These are phyloP conservation scores for Royoungia palumana DNA, from an alignment of 768 basidiomycete species.

Conservation along the genomic window DNA sequence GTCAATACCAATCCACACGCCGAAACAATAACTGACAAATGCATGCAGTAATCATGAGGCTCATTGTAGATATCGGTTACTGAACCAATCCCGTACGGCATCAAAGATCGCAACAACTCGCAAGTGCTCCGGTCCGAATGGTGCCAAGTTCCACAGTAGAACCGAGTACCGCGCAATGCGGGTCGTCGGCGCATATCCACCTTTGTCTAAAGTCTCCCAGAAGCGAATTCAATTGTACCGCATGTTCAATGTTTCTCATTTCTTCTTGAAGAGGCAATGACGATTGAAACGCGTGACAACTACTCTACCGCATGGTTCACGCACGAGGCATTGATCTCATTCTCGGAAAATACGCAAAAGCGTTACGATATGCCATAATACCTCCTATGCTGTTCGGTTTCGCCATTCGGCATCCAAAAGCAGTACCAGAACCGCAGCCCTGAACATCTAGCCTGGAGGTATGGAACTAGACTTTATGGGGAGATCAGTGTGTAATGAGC, in stretches of 20 bases:
- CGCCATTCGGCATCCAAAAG: neutral
- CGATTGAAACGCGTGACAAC: neutral
- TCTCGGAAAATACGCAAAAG: neutral
- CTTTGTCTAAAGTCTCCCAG: neutral
- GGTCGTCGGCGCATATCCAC: neutral
- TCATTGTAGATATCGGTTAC: too few species aligned
- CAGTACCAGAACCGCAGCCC: slow-evolving; percentile 4
- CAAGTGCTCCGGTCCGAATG: too few species aligned
- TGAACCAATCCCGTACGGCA: too few species aligned
- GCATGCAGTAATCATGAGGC: too few species aligned
- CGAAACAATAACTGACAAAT: too few species aligned
- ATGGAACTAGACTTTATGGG: neutral
- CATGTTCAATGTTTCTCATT: neutral
- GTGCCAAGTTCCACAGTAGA: neutral
- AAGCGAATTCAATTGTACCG: slow-evolving; percentile 1
- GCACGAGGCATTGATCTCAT: neutral
- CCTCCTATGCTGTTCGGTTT: too few species aligned
- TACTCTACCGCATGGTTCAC: neutral
- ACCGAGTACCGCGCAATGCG: too few species aligned
- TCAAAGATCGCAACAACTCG: too few species aligned
- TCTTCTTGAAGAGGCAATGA: slow-evolving; percentile 1
- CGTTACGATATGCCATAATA: slow-evolving; percentile 1
- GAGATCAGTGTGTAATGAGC: neutral
- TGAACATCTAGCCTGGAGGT: neutral
- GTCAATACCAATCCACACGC: too few species aligned